These are phyloP conservation scores for Enterospora canceri DNA, from an alignment of 371 early-diverging fungal genomes.

Conservation along the genomic window DNA sequence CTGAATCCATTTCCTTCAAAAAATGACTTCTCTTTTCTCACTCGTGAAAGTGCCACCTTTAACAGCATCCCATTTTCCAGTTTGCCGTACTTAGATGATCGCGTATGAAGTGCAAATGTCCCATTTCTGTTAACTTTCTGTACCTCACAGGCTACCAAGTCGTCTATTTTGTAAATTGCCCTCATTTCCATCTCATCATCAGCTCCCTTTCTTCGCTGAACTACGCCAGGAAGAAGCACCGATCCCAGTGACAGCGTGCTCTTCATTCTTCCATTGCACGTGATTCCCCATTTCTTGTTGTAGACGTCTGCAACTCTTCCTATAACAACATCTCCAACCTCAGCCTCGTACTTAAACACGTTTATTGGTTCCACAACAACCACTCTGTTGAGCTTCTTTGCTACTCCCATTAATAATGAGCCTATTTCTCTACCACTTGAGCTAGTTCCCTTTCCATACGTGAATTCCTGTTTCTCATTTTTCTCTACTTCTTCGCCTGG, in stretches of 20 bases:
- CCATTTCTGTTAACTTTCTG: conserved; percentile 76
- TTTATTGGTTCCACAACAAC: conserved; percentile 75
- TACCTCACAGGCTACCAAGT: conserved; percentile 85
- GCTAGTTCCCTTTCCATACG: conserved; percentile 85
- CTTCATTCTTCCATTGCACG: conserved; percentile 74
- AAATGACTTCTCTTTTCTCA: conserved; percentile 22
- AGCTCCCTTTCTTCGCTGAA: conserved; percentile 86
- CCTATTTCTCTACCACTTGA: conserved; percentile 58
- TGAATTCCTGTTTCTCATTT: conserved; percentile 26
- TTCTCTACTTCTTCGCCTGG: conserved; percentile 51
- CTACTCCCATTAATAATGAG: conserved; percentile 74
- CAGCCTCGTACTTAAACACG: conserved; percentile 64
- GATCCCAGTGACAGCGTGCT: conserved; percentile 74
- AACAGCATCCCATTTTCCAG: conserved; percentile 54
- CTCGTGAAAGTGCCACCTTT: conserved; percentile 16
- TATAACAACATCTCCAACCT: conserved; percentile 93
- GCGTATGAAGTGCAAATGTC: conserved; percentile 74
- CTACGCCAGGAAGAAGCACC: conserved; percentile 84
- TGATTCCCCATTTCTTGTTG: conserved; percentile 86
- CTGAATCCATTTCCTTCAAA: conserved; percentile 62
- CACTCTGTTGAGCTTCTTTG: conserved; percentile 83
- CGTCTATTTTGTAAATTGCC: conserved; percentile 78
- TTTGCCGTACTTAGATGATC: conserved; percentile 85
- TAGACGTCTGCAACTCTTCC: conserved; percentile 77
- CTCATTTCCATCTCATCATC: conserved; percentile 94